Evolutionary conservation across 306 rosid genomes (phyloP).

Genomic region (Glycine tomentella): DNA sequence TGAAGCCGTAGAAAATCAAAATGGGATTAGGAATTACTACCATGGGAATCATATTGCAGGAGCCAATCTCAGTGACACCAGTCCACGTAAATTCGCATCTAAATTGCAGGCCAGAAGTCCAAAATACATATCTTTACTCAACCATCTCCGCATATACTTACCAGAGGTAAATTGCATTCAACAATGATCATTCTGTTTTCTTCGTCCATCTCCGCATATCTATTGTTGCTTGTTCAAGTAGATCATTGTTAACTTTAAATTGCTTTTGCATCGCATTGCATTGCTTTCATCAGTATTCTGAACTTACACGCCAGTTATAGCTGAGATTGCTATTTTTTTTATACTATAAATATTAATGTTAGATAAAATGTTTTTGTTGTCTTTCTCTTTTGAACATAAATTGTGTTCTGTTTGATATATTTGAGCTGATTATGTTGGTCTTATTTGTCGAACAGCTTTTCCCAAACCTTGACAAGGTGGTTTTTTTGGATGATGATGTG

Average conservation of each 20-base stretch:
- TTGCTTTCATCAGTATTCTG: constrained; percentile 2
- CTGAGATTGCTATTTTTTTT: constrained; percentile 2
- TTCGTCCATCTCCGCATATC: not conserved
- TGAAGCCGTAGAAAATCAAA: constrained; percentile 96
- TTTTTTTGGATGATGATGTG: constrained; percentile 57
- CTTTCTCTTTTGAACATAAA: not conserved
- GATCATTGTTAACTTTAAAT: not conserved
- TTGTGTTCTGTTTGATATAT: constrained; percentile 21
- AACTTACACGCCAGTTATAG: not conserved
- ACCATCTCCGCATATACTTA: constrained; percentile 96
- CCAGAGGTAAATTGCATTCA: constrained; percentile 79
- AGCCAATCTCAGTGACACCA: constrained; percentile 86
- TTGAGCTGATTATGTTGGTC: constrained; percentile 47
- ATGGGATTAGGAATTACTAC: constrained; percentile 90
- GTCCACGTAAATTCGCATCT: constrained; percentile 88
- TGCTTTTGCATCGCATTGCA: constrained; percentile 2
- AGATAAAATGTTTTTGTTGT: not conserved
- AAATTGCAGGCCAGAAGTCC: constrained; percentile 98
- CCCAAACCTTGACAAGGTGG: constrained; percentile 94
- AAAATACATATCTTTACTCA: constrained; percentile 94
- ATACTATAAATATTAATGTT: not conserved
- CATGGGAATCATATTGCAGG: constrained; percentile 94
- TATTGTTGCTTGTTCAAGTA: constrained; percentile 10
- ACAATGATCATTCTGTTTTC: constrained; percentile 11
- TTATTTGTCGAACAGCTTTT: constrained; percentile 73